phyloP scores from a whole-genome alignment of 208 protist species.

The Leishmania arabica region DNA sequence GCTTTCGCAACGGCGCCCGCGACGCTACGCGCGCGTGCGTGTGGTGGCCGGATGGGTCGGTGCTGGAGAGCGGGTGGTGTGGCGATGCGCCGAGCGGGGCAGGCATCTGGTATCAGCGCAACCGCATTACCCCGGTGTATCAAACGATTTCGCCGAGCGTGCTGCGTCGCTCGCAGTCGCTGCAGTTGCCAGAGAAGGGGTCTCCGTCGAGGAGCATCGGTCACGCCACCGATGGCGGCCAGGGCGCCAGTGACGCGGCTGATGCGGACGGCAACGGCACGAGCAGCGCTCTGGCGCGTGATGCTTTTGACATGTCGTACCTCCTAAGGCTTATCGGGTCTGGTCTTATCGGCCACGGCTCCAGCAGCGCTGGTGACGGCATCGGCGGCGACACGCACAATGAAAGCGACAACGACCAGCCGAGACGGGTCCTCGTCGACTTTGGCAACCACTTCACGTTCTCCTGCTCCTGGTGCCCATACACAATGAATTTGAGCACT shows the following conservation, averaged over 20 bases:
- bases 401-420: not conserved
- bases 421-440: constrained; percentile 32
- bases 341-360: constrained; percentile 9
- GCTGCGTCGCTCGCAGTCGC: constrained; percentile 20
- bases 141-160: constrained; percentile 15
- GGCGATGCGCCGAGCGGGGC: constrained; percentile 58
- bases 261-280: not conserved
- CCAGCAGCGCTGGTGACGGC: not conserved
- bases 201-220: not conserved
- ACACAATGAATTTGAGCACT: constrained; percentile 22
- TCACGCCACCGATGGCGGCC: not conserved
- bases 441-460: constrained; percentile 32
- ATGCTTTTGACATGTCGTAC: constrained; percentile 23
- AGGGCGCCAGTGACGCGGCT: not conserved
- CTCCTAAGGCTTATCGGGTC: constrained; percentile 19
- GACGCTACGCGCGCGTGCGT: constrained; percentile 32
- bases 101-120: constrained; percentile 66
- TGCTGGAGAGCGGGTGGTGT: constrained; percentile 68
- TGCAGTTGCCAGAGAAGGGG: constrained; percentile 1
- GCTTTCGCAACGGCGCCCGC: constrained; percentile 53
- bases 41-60: constrained; percentile 76
- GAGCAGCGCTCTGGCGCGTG: not conserved
- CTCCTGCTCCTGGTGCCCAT: constrained; percentile 27
- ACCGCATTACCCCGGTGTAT: constrained; percentile 52
- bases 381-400: not conserved